Base-by-base conservation (phyloP, 768 basidiomycete genomes). In the Amanita rimosa region DNA sequence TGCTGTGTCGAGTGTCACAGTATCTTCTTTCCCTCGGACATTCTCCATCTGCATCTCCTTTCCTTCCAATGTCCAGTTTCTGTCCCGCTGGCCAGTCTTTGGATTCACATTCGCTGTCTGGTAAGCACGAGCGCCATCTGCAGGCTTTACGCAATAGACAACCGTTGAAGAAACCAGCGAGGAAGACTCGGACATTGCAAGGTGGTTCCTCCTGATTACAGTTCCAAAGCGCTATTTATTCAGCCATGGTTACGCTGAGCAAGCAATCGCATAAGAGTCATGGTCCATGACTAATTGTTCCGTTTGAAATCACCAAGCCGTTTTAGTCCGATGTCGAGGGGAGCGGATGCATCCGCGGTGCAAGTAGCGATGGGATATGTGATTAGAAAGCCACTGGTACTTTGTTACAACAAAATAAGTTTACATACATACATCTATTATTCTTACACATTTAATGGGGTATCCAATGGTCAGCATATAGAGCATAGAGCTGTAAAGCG, bases 1-100 rank as follows among this genome's bases (percentile, higher is more conserved):
- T 3, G 72, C 60, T 1, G 57, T 71, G 54, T 80, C 78, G 17
- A 80, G 67, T 19, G 67, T 63, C 21, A 62, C 63, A 0, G 62
- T 55, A 47, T 62, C 57, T 57, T 79, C 74, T 55, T 71, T 71
- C 4, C 74, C 76, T 22, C 78, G 70, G 27, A 78, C 37, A 60
- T 81, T 75, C 57, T 78, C 74, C 46, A 82, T 70, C 27, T 65
- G 48, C 0, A 74, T 57, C 3, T 63, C 63, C 6, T 64, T 55
- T 11, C 52, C 34, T 33, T 60, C 62, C 2, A 29, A 36, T 3
- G 36, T 46, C 51, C 56, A 68, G 57, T 79, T 80, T 10, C 54
- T 56, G 21, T 57, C 55, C 14, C 61, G 62, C n/a, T 62, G 55
- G 13, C 73, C 71, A 5, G 63, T 65, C 1, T 26, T 47, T 4